A percentile compares a stretch with the other conserved stretches of the same genome.
Evolutionary conservation across 2,329 filamentous ascomycete species (phyloP).

Genomic region (Monilinia laxa): DNA sequence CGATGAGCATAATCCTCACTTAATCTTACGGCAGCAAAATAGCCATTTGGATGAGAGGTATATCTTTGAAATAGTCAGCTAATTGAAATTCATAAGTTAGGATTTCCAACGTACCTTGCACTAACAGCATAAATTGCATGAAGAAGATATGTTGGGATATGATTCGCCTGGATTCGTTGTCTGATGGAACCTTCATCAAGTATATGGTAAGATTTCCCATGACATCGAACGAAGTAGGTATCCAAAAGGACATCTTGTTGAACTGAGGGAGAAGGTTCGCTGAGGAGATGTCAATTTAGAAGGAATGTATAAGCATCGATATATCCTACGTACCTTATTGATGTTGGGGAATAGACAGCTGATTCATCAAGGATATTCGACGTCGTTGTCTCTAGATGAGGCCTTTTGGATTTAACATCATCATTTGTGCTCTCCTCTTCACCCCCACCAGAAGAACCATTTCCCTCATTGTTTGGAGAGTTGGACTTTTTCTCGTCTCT

Average conservation of each 20-base stretch:
- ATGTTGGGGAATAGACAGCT: conserved; percentile 47
- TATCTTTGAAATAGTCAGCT: conserved; percentile 53
- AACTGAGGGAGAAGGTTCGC: conserved; percentile 49
- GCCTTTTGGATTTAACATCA: conserved; percentile 43
- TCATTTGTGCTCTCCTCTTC: conserved; percentile 34
- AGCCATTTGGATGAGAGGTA: conserved; percentile 64
- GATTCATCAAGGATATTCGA: conserved; percentile 42
- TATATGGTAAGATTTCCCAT: conserved; percentile 80
- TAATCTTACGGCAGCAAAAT: conserved; percentile 64
- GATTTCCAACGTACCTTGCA: conserved; percentile 51
- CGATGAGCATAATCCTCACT: conserved; percentile 73
- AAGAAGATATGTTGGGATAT: conserved; percentile 46
- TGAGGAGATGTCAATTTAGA: conserved; percentile 32
- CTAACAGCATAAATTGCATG: conserved; percentile 62
- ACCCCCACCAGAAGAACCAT: conserved; percentile 26
- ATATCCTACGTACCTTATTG: conserved; percentile 41
- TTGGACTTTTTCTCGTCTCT: conserved; percentile 61
- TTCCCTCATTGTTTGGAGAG: conserved; percentile 32
- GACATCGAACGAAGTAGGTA: conserved; percentile 75
- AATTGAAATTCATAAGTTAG: background rate
- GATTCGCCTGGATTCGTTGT: conserved; percentile 68
- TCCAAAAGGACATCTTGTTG: conserved; percentile 67
- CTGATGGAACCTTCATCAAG: conserved; percentile 74
- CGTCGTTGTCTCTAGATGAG: conserved; percentile 42
- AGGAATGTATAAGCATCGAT: background rate